Base-by-base conservation (phyloP, 2,329 filamentous ascomycete genomes). In the Ophiostoma quercus region DNA sequence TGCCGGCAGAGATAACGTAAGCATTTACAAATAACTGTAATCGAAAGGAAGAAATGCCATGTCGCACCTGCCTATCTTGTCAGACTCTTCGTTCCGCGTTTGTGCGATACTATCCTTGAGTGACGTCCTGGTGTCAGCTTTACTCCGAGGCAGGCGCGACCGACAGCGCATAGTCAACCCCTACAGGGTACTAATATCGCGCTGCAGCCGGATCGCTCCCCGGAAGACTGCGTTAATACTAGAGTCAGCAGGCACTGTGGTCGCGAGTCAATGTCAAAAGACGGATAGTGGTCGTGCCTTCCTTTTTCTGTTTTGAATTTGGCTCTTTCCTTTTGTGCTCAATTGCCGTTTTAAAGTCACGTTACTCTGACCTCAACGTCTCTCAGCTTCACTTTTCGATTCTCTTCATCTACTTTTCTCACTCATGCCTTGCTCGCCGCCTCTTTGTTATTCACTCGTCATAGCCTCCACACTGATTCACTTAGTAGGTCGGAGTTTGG, bases 31-130 rank as follows among this genome's bases (percentile, higher is more conserved):
- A 29, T 60, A 29, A 41, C 3, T 41, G 12, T 14, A 41, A 41
- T n/a, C n/a, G 39, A 25, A 12, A 7, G n/a, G 12, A n/a, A 8
- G 6, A 39, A 7, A 47, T 2, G 19, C 12, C 16, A n/a, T 32
- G 32, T 63, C 14, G 32, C 60, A 37, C 60, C 25, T 62, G 29
- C 57, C 57, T 34, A 19, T 34, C 57, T 62, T 62, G 57, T 62
- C 57, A 34, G 11, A 62, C 57, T 19, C 29, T 62, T 16, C 57
- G 3, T 34, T 62, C 29, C 57, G 25, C 14, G 12, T n/a, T 34
- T 62, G 22, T 34, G 29, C 57, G 43, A 47, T n/a, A 47, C 6
- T 19, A 47, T n/a, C 16, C 43, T 2, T 47, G 16, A 43, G 16
- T 47, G 43, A n/a, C 43, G 19, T 47, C 43, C 43, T 47, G 19